Evolutionary conservation across 2,329 filamentous ascomycete genomes (phyloP).

Genomic region (Plenodomus tracheiphilus): DNA sequence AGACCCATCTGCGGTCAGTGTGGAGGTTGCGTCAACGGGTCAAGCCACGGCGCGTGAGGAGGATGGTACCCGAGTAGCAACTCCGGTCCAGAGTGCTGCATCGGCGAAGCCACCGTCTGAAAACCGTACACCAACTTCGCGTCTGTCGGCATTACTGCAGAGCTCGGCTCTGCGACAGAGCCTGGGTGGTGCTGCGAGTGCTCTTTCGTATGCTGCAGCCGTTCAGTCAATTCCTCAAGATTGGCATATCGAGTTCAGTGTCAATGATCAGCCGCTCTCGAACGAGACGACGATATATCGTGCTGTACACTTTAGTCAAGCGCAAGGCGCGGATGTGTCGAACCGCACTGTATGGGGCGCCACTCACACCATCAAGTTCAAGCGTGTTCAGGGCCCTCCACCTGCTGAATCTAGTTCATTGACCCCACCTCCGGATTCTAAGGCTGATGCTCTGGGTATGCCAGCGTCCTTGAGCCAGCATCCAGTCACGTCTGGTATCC

Average conservation of each 20-base stretch:
- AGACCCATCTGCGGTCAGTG: constrained; percentile 84
- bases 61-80: constrained; percentile 83
- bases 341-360: constrained; percentile 85
- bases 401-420: constrained; percentile 71
- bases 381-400: constrained; percentile 79
- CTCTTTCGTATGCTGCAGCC: constrained; percentile 82
- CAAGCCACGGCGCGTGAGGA: constrained; percentile 91
- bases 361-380: constrained; percentile 90
- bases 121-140: constrained; percentile 31
- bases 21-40: constrained; percentile 84
- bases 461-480: constrained; percentile 82
- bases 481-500: constrained; percentile 81
- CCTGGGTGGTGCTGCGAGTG: constrained; percentile 49
- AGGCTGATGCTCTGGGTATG: constrained; percentile 63
- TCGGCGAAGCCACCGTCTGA: constrained; percentile 35
- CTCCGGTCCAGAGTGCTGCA: constrained; percentile 66
- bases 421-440: constrained; percentile 54
- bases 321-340: constrained; percentile 65
- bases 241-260: constrained; percentile 96
- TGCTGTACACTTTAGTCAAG: constrained; percentile 76
- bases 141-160: constrained; percentile 36
- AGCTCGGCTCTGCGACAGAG: constrained; percentile 38
- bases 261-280: constrained; percentile 79
- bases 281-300: constrained; percentile 96
- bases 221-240: constrained; percentile 81